Conservation (phyloP, 2,329 filamentous ascomycete genomes). For the Celoporthe dispersa region DNA sequence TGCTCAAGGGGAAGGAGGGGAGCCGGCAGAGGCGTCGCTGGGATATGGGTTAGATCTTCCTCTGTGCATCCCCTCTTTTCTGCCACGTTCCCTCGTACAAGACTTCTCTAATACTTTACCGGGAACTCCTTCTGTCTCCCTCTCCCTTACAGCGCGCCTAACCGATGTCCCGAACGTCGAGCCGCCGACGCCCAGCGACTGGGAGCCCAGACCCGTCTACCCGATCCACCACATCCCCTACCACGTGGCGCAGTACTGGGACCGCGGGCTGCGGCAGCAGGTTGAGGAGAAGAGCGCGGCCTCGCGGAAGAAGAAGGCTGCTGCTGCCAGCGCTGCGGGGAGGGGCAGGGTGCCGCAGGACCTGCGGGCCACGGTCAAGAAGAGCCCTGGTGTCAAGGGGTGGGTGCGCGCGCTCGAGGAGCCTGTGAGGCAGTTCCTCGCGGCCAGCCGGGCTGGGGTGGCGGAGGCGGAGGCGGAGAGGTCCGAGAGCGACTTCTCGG, state of each 20-base stretch:
- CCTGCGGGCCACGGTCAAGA: slow-evolving; percentile 79
- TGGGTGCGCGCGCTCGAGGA: slow-evolving; percentile 85
- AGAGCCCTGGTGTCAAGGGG: slow-evolving; percentile 74
- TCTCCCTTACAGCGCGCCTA: slow-evolving; percentile 69
- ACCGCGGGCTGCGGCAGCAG: slow-evolving; percentile 58
- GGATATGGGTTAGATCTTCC: slow-evolving; percentile 78
- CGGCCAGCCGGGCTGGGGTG: slow-evolving; percentile 57
- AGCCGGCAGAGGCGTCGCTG: slow-evolving; percentile 84
- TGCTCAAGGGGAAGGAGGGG: slow-evolving; percentile 90
- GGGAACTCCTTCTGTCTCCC: not conserved
- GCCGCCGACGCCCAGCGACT: slow-evolving; percentile 81
- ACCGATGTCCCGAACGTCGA: slow-evolving; percentile 84
- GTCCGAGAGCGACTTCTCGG: slow-evolving; percentile 41
- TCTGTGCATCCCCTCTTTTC: slow-evolving; percentile 13
- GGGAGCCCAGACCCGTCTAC: slow-evolving; percentile 81
- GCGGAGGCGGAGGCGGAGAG: slow-evolving; percentile 42
- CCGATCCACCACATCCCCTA: slow-evolving; percentile 81
- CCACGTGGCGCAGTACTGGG: slow-evolving; percentile 86
- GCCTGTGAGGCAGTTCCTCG: slow-evolving; percentile 77
- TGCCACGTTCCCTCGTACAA: not conserved
- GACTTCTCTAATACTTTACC: not conserved
- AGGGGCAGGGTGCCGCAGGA: slow-evolving; percentile 74
- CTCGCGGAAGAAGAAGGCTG: slow-evolving; percentile 47
- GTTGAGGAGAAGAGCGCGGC: slow-evolving; percentile 52
- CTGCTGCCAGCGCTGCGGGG: slow-evolving; percentile 50